Evolutionary conservation across 768 basidiomycete species (phyloP), one percentile per base, ranked within the genome.

Genomic region (Floccularia luteovirens): DNA sequence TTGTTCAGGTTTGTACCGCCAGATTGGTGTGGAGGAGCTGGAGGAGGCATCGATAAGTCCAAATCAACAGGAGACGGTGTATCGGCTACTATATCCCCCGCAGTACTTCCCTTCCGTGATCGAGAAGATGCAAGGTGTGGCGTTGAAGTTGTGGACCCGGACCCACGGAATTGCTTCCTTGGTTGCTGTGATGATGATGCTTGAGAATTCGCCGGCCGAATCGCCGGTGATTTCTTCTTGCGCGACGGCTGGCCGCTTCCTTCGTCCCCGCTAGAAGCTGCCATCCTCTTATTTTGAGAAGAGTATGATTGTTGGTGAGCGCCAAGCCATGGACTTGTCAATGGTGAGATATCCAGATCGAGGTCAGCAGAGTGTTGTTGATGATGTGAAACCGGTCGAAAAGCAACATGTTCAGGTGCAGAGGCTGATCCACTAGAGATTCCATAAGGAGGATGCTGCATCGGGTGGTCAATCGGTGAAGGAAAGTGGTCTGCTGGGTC

Each of bases 51-150:
- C 0, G 91, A 90, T 39, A 54, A 38, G 43, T n/a, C n/a, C n/a
- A n/a, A n/a, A n/a, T 94, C 91, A 1, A 94, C 89, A 2, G 91
- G 90, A 4, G 86, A 89, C 1, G 91, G 90, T 0, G 84, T 79
- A 50, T 86, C 82, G 5, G 59, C 66, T 8, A 57, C 54, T 2
- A 49, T 59, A 32, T 68, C 66, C 22, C 58, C 64, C 30, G 62
- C 54, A 21, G 56, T 60, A 53, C 69, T 70, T 25, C 65, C 64
- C 13, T 13, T 36, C 39, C 35, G 32, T 17, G 8, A 7, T 6
- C 32, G 31, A 23, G 24, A 44, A 40, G 25, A 24, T 37, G 17
- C 31, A 30, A 32, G 41, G 13, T 20, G 36, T 14, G 14, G 38
- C 20, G 23, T 31, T 12, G 11, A 31, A 32, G 19, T 31, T 39